Conservation (phyloP, 192 early-diverging fungal genomes). For the Rhizophagus sp. region DNA sequence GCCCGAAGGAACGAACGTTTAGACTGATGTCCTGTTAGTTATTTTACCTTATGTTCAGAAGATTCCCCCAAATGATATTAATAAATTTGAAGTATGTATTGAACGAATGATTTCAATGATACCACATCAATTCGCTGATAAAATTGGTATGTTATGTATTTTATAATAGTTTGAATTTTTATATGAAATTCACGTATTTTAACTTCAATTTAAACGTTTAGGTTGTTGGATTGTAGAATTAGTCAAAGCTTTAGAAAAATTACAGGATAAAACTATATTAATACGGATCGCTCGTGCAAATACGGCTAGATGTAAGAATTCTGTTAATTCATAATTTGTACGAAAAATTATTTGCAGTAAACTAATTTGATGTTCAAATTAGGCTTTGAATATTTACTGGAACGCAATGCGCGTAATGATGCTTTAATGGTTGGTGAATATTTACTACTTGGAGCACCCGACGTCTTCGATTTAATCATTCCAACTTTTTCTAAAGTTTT, state of each 20-base stretch:
- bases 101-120: slow-evolving; percentile 15
- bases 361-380: neutral
- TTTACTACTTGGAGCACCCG: slow-evolving; percentile 40
- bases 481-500: slow-evolving; percentile 19
- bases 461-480: slow-evolving; percentile 36
- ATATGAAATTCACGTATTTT: too few species aligned
- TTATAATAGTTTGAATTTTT: neutral
- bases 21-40: neutral
- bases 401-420: slow-evolving; percentile 32
- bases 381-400: slow-evolving; percentile 23
- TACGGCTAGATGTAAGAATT: neutral
- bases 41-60: slow-evolving; percentile 13
- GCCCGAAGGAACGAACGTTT: neutral
- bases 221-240: slow-evolving; percentile 10
- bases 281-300: neutral
- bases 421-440: slow-evolving; percentile 34
- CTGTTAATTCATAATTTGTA: neutral
- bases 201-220: neutral
- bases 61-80: neutral
- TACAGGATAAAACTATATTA: neutral
- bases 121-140: neutral
- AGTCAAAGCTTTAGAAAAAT: slow-evolving; percentile 6
- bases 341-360: neutral
- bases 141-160: neutral
- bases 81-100: neutral